A percentile compares a stretch with the other conserved stretches of the same genome.
Evolutionary conservation across 208 protist genomes (phyloP).

Genomic region (Porcisia deanei): DNA sequence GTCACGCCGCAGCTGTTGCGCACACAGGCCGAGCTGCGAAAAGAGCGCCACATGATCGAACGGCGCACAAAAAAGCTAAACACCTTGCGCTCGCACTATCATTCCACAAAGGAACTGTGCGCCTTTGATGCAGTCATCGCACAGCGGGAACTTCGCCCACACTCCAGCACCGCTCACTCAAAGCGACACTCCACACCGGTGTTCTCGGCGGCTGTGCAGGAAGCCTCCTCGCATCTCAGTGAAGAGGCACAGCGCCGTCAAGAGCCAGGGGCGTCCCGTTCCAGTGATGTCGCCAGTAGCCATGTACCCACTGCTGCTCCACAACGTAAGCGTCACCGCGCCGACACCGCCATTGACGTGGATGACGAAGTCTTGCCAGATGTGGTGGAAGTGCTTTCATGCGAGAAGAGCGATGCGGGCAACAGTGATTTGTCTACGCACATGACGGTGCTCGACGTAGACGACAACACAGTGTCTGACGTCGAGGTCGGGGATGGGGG

Average conservation of each 20-base stretch:
- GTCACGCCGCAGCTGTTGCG: conserved; percentile 43
- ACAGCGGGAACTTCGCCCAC: not conserved
- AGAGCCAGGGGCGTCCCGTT: not conserved
- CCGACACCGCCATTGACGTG: conserved; percentile 32
- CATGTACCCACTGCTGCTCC: not conserved
- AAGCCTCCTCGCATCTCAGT: not conserved
- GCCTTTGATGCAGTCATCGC: conserved; percentile 22
- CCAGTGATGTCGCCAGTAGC: not conserved
- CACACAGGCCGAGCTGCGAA: conserved; percentile 53
- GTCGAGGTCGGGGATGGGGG: not conserved
- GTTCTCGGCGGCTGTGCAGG: not conserved
- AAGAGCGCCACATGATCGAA: conserved; percentile 50
- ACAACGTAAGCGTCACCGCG: conserved; percentile 24
- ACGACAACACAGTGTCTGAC: conserved; percentile 6
- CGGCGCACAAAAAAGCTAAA: conserved; percentile 41
- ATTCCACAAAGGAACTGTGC: conserved; percentile 34
- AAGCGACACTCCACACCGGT: not conserved
- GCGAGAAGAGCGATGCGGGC: conserved; percentile 5
- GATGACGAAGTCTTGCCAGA: conserved; percentile 19
- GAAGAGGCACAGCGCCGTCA: not conserved
- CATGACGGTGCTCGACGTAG: conserved; percentile 12
- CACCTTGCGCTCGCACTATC: conserved; percentile 42
- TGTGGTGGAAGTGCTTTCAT: conserved; percentile 25
- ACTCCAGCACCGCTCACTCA: not conserved
- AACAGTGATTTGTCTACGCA: conserved; percentile 1